Base-by-base conservation (phyloP, 805 yeast species). In the Pichia paraexigua region DNA sequence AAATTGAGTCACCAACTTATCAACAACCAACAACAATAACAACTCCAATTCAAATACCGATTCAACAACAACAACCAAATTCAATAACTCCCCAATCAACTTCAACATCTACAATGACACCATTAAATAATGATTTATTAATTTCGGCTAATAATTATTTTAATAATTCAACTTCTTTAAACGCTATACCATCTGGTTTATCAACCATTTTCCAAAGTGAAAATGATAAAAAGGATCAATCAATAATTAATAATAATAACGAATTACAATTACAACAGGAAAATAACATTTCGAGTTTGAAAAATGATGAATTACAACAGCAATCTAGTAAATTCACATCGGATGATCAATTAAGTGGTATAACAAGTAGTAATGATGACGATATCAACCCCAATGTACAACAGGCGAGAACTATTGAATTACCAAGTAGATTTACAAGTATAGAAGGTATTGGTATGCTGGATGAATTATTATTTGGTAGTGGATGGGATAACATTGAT, bases 131-230 rank as follows among this genome's bases (percentile, higher is more conserved):
- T 35, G 46, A 42, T 12, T 41, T 49, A n/a, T 20, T 45, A 7
- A 48, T 48, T 8, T 48, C 45, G 0, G 43, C 56, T 0, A 53
- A 53, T 20, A 49, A 50, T 28, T 53, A 53, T 32, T 53, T 55
- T 25, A 46, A 52, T 22, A 51, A 53, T 37, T 42, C 53, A 18
- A 44, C 51, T 6, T 32, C 44, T 2, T 32, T 47, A 6, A 53
- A 56, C 18, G 58, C 67, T 2, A 58, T 66, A 30, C 69, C 71
- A 11, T 62, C 69, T 0, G 70, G 70, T 7, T 57, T 66, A 25
- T 63, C 68, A 2, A 64, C 68, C 0, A 59, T 64, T 20, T 58
- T 59, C 7, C 66, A 63, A 45, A 57, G 63, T 37, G 53, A 53
- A 21, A 47, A 35, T 43, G 51, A 50, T 28, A 50, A 48, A 25